Evolutionary conservation across 1,139 yeast genomes (phyloP), one percentile per base, ranked within the genome.

Genomic region (Nakaseomyces kungkrabaensis): DNA sequence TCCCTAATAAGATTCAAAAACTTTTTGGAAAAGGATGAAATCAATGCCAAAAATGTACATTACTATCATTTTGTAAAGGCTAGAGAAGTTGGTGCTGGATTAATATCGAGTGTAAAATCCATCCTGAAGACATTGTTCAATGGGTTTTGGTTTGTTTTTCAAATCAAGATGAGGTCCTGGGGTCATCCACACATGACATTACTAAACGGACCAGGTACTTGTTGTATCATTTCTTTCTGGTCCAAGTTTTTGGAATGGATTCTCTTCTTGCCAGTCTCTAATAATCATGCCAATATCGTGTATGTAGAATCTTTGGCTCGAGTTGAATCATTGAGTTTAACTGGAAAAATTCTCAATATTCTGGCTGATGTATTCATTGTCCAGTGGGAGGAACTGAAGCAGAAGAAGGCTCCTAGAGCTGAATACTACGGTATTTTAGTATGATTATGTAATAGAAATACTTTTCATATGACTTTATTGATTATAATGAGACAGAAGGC

Each of bases 201-300:
- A 25, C 68, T 87, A 54, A 94, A 92, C 64, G 99, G 99, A 0
- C 99, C 99, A 0, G 99, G 97, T 0, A 88, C 97, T 0, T 75
- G 90, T 50, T 64, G 66, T 43, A 54, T 65, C 11, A 88, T 90
- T 2, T 83, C 95, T 1, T 67, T 87, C 29, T 85, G 92, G 51
- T 77, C 82, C 51, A 74, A 83, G 1, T 62, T 83, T 13, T 75
- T 83, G 50, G 56, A 75, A 4, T 70, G 52, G 51, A 4, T 82
- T 53, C 77, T 81, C 4, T 17, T 59, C 17, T 53, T 63, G 46
- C 65, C 67, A 60, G 9, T 27, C 1, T 6, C 10, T 4, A 27
- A 13, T n/a, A 68, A 75, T 52, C 56, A 79, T 4, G 85, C 88
- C 0, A 73, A 78, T 51, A 82, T 92, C 32, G 68, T 92, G 1